Conservation (phyloP, 352 stramenopile genomes). For the Globisporangium radiosum region DNA sequence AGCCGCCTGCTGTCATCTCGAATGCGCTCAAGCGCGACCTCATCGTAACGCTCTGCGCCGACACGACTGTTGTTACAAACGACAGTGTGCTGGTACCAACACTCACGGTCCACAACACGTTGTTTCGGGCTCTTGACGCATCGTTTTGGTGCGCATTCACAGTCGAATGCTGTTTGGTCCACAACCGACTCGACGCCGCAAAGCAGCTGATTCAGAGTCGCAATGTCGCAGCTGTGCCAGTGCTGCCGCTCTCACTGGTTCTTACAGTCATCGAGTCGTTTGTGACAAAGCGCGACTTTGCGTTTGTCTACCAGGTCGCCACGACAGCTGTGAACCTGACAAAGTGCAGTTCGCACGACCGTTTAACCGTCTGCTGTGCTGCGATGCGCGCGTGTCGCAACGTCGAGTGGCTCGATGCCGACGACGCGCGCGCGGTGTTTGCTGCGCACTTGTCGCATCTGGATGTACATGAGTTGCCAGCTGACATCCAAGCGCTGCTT, state of each 20-base stretch:
- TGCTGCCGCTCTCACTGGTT: slow-evolving; percentile 6
- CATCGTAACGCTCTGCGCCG: slow-evolving; percentile 10
- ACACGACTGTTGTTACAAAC: neutral
- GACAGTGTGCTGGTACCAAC: slow-evolving; percentile 3
- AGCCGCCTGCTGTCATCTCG: neutral
- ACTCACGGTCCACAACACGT: neutral
- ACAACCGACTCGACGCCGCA: slow-evolving; percentile 6
- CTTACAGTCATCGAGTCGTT: slow-evolving; percentile 5
- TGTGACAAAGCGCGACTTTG: slow-evolving; percentile 1
- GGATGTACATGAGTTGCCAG: no score
- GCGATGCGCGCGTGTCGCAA: no score
- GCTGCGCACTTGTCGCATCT: no score
- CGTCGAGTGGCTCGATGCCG: no score
- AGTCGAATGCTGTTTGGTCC: slow-evolving; percentile 2
- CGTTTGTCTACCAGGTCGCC: slow-evolving; percentile 5
- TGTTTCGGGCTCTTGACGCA: slow-evolving; percentile 3
- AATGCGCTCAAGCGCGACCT: slow-evolving; percentile 6
- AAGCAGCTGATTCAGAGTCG: slow-evolving; percentile 6
- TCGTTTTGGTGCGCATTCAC: slow-evolving; percentile 9
- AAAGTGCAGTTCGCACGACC: no score
- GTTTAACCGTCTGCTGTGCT: no score
- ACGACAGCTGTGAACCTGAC: no score
- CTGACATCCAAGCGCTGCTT: no score
- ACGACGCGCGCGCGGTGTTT: no score
- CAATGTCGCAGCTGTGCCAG: slow-evolving; percentile 1